A percentile compares a stretch with the other conserved stretches of the same genome.
These are phyloP conservation scores for Ophiostoma novo-ulmi DNA, from an alignment of 2,329 filamentous ascomycete species.

Conservation along the genomic window DNA sequence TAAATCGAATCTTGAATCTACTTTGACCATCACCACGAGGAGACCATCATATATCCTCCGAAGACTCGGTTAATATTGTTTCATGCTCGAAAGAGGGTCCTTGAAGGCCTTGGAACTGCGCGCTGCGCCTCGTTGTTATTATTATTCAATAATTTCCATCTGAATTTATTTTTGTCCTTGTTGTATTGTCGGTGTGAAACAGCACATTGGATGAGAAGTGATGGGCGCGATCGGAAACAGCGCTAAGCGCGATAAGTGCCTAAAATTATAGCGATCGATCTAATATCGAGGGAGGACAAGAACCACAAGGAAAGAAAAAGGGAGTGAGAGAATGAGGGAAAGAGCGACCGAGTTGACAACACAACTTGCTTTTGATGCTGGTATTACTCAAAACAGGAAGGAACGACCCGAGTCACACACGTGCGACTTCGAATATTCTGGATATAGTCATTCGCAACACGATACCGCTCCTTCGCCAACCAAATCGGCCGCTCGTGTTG, in stretches of 20 bases:
- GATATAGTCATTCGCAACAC: neutral
- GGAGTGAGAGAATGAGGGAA: neutral
- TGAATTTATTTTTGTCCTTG: neutral
- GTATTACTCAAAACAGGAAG: neutral
- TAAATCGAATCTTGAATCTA: slow-evolving; percentile 8
- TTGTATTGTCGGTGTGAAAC: neutral
- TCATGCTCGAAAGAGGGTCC: slow-evolving; percentile 9
- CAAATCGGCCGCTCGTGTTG: neutral
- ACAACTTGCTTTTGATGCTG: neutral
- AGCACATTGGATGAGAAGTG: neutral
- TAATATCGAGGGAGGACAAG: too few relatives aligned
- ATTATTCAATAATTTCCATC: neutral
- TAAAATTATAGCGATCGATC: neutral
- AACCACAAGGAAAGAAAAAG: neutral
- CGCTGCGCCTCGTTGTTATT: neutral
- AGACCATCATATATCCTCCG: slow-evolving; percentile 1
- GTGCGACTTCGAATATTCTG: neutral
- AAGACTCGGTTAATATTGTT: slow-evolving; percentile 4
- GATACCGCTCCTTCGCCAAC: neutral
- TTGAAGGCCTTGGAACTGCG: neutral
- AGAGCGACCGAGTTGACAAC: neutral
- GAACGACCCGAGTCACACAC: neutral
- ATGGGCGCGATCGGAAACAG: neutral
- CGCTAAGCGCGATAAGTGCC: neutral
- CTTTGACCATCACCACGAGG: neutral